Evolutionary conservation across 768 basidiomycete species (phyloP), one percentile per base, ranked within the genome.

Genomic region (Daedaleopsis sinensis): DNA sequence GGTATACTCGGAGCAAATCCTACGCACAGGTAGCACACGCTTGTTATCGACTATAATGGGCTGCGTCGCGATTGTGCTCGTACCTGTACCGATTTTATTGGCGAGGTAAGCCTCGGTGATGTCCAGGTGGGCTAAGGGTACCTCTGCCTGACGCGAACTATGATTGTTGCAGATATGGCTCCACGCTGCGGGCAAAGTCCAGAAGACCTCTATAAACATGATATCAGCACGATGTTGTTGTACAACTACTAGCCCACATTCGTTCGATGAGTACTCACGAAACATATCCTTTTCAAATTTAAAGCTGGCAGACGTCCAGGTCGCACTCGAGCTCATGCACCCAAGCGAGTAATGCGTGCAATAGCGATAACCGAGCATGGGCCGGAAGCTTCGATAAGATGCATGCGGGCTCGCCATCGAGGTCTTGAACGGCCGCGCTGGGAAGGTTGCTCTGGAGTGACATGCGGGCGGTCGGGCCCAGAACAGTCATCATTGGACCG

Each of bases 1-100:
- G 71, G 76, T 87, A 38, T 87, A 87, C 65, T 81, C 81, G 2
- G 72, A 76, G n/a, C 77, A 83, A 62, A 83, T 87, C 82, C 87
- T 83, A 60, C 65, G 70, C 0, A 72, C 70, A 18, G 73, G 88
- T 5, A 79, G 79, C 52, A 77, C 85, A 0, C 73, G 73, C 44
- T 87, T 84, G 86, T 85, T 86, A 23, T 86, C 86, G 9, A 78
- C 86, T 11, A 62, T 88, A 11, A 67, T 87, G 3, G 86, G 83
- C 0, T 79, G 79, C 61, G 66, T 85, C 43, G 82, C 86, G 1
- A 65, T 84, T 16, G 58, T 70, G 9, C 75, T 87, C 80, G 72
- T 80, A 3, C 86, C 86, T 6, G 69, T 71, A 12, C 72, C 72
- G 18, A 57, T 73, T 46, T 19, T 73, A 8, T 68, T 74, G n/a